These are phyloP conservation scores for Handroanthus guayacan DNA, from an alignment of 257 asterid genomes.

Conservation along the genomic window DNA sequence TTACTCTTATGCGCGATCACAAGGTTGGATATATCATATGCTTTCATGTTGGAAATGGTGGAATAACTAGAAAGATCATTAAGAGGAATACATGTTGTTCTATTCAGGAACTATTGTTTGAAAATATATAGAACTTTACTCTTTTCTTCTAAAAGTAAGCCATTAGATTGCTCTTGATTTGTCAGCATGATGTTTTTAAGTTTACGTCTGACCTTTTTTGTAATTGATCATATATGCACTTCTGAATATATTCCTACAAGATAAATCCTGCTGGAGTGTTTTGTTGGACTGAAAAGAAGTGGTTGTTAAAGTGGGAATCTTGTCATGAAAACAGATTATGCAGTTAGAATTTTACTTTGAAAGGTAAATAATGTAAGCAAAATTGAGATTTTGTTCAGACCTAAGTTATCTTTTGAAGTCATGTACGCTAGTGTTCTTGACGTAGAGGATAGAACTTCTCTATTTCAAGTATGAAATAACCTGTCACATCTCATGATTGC, in stretches of 20 bases:
- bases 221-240: background rate
- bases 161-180: background rate
- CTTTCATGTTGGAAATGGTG: no score
- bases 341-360: background rate
- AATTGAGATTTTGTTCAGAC: background rate
- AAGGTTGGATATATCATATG: no score
- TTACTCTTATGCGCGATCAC: no score
- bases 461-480: background rate
- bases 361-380: background rate
- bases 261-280: background rate
- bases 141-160: background rate
- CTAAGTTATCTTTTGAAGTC: background rate
- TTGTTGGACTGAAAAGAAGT: background rate
- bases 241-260: background rate
- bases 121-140: background rate
- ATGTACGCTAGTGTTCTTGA: background rate
- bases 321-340: background rate
- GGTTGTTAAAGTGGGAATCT: background rate
- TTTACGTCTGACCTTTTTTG: background rate
- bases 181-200: background rate
- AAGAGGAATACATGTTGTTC: no score
- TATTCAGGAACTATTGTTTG: background rate
- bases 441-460: background rate
- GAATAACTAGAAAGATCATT: no score
- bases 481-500: background rate